Evolutionary conservation across 108 stramenopile species (phyloP).

Genomic region (Skeletonema potamos): DNA sequence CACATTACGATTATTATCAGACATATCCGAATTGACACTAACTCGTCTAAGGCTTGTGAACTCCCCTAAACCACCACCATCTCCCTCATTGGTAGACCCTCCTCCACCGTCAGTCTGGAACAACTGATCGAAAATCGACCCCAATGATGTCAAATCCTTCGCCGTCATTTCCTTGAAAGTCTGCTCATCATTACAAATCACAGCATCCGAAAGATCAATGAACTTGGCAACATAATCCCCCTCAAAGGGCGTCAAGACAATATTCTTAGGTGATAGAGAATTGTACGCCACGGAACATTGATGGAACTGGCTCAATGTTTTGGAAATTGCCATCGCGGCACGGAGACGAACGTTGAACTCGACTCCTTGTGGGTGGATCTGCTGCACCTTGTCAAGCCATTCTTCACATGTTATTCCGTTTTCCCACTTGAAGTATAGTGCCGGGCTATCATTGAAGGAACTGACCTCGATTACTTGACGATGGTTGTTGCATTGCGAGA

Average conservation of each 20-base stretch:
- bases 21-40: neutral
- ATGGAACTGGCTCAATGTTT: slow-evolving; percentile 8
- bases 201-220: slow-evolving; percentile 16
- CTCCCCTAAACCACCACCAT: neutral
- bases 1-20: neutral
- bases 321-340: slow-evolving; percentile 8
- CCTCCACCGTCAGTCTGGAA: slow-evolving; percentile 1
- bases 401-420: slow-evolving; percentile 18
- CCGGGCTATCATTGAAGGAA: slow-evolving; percentile 1
- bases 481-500: neutral
- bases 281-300: neutral
- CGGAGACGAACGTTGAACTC: neutral
- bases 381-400: slow-evolving; percentile 10
- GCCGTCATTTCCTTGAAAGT: slow-evolving; percentile 9
- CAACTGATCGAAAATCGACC: slow-evolving; percentile 14
- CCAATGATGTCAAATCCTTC: slow-evolving; percentile 14
- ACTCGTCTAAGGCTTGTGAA: neutral
- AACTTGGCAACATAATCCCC: slow-evolving; percentile 34
- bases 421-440: slow-evolving; percentile 25
- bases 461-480: neutral
- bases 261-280: neutral
- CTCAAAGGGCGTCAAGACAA: slow-evolving; percentile 1
- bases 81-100: neutral
- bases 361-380: neutral
- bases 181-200: slow-evolving; percentile 10